Conservation (phyloP, 768 basidiomycete species). For the Cystoderma amianthinum region DNA sequence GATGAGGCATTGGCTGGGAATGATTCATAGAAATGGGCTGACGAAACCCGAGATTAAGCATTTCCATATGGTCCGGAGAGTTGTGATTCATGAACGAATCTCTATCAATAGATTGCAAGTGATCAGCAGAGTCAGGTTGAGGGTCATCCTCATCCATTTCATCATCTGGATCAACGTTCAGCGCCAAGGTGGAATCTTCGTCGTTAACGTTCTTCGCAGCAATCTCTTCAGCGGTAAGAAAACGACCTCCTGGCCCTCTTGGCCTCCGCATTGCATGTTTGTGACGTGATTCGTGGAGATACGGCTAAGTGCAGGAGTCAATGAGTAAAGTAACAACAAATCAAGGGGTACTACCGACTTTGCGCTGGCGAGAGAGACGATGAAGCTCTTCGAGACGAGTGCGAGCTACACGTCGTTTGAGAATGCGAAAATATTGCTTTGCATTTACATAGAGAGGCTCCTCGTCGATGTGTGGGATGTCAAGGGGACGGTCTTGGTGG, state of each 20-base stretch:
- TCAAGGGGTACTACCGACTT: too few relatives aligned
- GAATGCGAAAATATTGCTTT: slow-evolving; percentile 97
- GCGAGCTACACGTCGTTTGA: slow-evolving; percentile 89
- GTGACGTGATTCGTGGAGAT: slow-evolving; percentile 96
- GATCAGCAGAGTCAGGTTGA: slow-evolving; percentile 5
- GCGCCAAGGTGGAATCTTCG: slow-evolving; percentile 19
- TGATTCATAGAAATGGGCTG: slow-evolving; percentile 8
- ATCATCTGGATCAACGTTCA: slow-evolving; percentile 29
- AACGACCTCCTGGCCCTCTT: slow-evolving; percentile 93
- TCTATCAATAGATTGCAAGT: slow-evolving; percentile 13
- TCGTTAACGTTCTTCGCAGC: slow-evolving; percentile 53
- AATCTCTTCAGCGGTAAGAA: slow-evolving; percentile 95
- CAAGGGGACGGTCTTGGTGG: slow-evolving; percentile 4
- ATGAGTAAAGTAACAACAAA: too few relatives aligned
- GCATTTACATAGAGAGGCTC: slow-evolving; percentile 99
- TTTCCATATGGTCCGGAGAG: slow-evolving; percentile 14
- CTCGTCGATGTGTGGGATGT: slow-evolving; percentile 61
- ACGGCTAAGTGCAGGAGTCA: too few relatives aligned
- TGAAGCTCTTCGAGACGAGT: slow-evolving; percentile 93
- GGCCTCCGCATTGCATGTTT: slow-evolving; percentile 98
- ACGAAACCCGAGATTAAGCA: slow-evolving; percentile 18
- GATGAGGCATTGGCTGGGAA: slow-evolving; percentile 4
- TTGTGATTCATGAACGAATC: slow-evolving; percentile 16
- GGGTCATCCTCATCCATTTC: slow-evolving; percentile 35
- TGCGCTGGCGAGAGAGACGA: slow-evolving; percentile 85